Percentiles rank a stretch among this genome's conserved stretches.
These are phyloP conservation scores for Erythrophleum fordii DNA, from an alignment of 306 rosid species.

Conservation along the genomic window DNA sequence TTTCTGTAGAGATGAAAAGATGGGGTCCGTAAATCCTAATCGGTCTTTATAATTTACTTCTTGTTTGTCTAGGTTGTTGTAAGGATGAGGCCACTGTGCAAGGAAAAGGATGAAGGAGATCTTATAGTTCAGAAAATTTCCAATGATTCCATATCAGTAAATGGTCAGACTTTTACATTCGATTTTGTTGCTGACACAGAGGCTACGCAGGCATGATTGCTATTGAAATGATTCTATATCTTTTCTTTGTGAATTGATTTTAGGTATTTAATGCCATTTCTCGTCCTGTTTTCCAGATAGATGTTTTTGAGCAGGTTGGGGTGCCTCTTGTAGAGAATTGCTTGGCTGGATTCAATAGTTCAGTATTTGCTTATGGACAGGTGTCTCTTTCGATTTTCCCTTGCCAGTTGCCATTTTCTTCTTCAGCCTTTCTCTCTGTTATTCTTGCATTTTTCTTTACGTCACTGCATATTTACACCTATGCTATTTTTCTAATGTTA, in stretches of 20 bases:
- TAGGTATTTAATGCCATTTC: conserved; percentile 1
- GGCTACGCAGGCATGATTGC: conserved; percentile 69
- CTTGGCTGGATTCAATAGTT: conserved; percentile 90
- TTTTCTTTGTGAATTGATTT: conserved; percentile 13
- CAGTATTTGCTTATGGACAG: conserved; percentile 91
- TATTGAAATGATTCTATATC: conserved; percentile 3
- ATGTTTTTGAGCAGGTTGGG: conserved; percentile 84
- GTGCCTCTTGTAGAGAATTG: conserved; percentile 88
- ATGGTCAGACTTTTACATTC: conserved; percentile 79
- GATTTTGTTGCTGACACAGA: conserved; percentile 73
- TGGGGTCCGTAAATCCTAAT: not conserved
- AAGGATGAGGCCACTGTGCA: conserved; percentile 66
- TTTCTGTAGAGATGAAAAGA: not conserved
- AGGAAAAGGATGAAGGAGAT: conserved; percentile 69
- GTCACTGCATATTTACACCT: no score
- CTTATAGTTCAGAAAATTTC: conserved; percentile 64
- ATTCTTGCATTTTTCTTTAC: not conserved
- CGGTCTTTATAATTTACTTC: not conserved
- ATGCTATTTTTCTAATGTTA: conserved; percentile 23
- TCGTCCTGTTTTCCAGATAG: conserved; percentile 57
- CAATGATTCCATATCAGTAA: conserved; percentile 61
- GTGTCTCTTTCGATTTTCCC: conserved; percentile 42
- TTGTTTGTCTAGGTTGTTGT: conserved; percentile 67
- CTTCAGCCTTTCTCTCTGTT: not conserved
- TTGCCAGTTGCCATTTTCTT: not conserved